These are phyloP conservation scores for Penicillium freii DNA, from an alignment of 2,329 filamentous ascomycete genomes.

Conservation along the genomic window DNA sequence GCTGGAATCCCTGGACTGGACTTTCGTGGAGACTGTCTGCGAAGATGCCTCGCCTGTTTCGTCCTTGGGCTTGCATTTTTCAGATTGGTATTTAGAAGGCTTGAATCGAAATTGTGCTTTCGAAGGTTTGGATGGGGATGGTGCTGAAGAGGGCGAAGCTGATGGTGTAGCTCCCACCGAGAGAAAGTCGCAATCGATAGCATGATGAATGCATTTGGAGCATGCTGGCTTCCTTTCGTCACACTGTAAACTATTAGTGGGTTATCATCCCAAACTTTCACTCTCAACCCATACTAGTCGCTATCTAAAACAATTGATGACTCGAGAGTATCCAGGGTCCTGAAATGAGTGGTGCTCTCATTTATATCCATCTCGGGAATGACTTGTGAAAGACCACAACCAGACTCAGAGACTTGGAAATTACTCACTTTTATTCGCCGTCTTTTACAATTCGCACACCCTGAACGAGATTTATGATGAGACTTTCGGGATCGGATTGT, in stretches of 20 bases:
- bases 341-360: neutral
- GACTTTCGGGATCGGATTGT: conserved; percentile 25
- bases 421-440: conserved; percentile 36
- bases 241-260: conserved; percentile 27
- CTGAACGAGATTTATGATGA: conserved; percentile 36
- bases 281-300: neutral
- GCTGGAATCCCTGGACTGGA: neutral
- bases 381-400: neutral
- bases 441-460: conserved; percentile 36
- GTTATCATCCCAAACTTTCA: neutral
- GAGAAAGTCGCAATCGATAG: conserved; percentile 29
- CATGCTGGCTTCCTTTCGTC: conserved; percentile 36
- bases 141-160: conserved; percentile 7
- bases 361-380: neutral
- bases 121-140: neutral
- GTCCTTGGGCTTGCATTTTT: neutral
- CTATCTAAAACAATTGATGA: conserved; percentile 3
- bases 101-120: conserved; percentile 18
- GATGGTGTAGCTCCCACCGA: conserved; percentile 1
- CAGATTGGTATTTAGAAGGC: conserved; percentile 20
- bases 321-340: neutral
- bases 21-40: conserved; percentile 1
- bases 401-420: neutral
- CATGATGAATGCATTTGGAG: conserved; percentile 31
- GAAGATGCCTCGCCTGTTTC: conserved; percentile 9